Base-by-base conservation (phyloP, 306 rosid genomes). In the Pachyrhizus erosus region DNA sequence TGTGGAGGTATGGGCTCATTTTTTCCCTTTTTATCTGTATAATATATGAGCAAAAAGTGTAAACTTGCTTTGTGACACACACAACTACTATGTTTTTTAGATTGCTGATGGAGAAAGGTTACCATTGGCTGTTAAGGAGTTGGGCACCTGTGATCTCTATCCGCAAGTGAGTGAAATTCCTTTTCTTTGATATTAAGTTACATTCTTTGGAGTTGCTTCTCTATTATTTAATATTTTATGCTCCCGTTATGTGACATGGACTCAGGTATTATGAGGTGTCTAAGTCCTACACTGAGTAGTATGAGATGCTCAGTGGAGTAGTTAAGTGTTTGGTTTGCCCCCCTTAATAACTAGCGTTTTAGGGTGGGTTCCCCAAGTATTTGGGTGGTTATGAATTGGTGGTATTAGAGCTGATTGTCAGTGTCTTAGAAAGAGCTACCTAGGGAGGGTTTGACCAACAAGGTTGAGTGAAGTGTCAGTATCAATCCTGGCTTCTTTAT, bases 131-230 rank as follows among this genome's bases (percentile, higher is more conserved):
- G 97, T 93, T 83, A 96, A 92, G 92, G 99, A 96, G 86, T 77
- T 96, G 94, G 99, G 99, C 55, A 96, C 94, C 61, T 96, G 99
- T 65, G 99, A 96, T 86, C 98, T 96, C 86, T 96, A 96, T 88
- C 99, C 99, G 42, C 99, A 96, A 87, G 99, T 96, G 77, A 87
- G 88, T 39, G 39, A 67, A 18, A 71, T 73, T 33, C 40, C 57
- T 66, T 88, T 52, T 45, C 81, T 76, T 82, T 76, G 81, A 45
- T 83, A 37, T 57, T 77, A 52, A 20, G 45, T 46, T 66, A 60
- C 66, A 52, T 48, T 26, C 42, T 85, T 85, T 77, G 58, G 62
- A 51, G 64, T 61, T 37, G 5, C 24, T 62, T 51, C 45, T 76
- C 18, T 42, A 51, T 2, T 43, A 34, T 69, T 40, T 5, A 48